Percentiles rank a stretch among this genome's conserved stretches.
Evolutionary conservation across 352 stramenopile species (phyloP).

Genomic region (Phytophthora lateralis): DNA sequence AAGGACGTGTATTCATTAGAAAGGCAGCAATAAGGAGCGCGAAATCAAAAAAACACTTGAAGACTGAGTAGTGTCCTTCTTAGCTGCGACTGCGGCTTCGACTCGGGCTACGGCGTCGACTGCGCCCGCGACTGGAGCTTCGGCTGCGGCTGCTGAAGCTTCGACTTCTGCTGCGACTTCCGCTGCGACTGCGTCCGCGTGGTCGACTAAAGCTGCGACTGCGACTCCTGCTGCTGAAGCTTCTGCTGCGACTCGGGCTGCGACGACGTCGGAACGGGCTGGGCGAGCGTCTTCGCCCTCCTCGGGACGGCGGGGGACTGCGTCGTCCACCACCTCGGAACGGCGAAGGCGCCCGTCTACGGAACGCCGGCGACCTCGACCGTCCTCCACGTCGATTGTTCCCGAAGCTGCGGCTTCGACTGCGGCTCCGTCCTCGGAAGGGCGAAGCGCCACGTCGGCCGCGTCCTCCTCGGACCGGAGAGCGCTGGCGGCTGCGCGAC

Average conservation of each 20-base stretch:
- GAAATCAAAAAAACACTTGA: slow-evolving; percentile 27
- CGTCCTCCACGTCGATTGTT: slow-evolving; percentile 24
- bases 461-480: slow-evolving; percentile 17
- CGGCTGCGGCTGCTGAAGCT: slow-evolving; percentile 41
- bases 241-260: slow-evolving; percentile 32
- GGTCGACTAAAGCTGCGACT: background rate
- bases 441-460: slow-evolving; percentile 43
- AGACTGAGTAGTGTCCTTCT: background rate
- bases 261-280: slow-evolving; percentile 44
- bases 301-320: slow-evolving; percentile 23
- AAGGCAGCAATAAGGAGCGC: slow-evolving; percentile 19
- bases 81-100: slow-evolving; percentile 34
- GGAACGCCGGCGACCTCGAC: slow-evolving; percentile 45
- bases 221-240: slow-evolving; percentile 27
- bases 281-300: slow-evolving; percentile 38
- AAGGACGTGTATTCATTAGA: slow-evolving; percentile 38
- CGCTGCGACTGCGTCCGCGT: slow-evolving; percentile 4
- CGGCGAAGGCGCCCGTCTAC: slow-evolving; percentile 45
- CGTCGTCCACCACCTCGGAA: slow-evolving; percentile 43
- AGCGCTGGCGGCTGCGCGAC: slow-evolving; percentile 25
- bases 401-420: slow-evolving; percentile 23
- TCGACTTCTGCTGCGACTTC: slow-evolving; percentile 27
- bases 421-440: slow-evolving; percentile 56
- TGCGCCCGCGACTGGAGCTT: slow-evolving; percentile 38
- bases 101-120: slow-evolving; percentile 30